Percentiles rank a stretch among this genome's conserved stretches.
phyloP scores from a whole-genome alignment of 78 protist genomes.

The Bodo saltans region DNA sequence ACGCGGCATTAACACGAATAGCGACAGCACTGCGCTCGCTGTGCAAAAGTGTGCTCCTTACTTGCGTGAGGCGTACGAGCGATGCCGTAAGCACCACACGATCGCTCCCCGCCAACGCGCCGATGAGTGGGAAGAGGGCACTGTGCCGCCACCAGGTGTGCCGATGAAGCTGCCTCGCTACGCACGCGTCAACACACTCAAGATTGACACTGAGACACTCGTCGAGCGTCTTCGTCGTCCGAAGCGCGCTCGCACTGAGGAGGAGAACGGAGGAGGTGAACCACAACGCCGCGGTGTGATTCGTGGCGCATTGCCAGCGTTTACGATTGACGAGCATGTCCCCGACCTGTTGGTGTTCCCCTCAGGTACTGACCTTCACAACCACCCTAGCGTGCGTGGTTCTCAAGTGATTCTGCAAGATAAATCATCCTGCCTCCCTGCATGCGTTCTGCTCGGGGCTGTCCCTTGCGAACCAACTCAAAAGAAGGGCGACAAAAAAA shows the following conservation, averaged over 20 bases:
- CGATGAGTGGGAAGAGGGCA: background rate
- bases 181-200: background rate
- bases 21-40: background rate
- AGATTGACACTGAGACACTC: background rate
- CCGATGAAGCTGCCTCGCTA: background rate
- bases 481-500: background rate
- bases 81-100: background rate
- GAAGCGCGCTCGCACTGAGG: background rate
- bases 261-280: too few relatives aligned
- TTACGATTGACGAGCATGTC: background rate
- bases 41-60: background rate
- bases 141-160: too few relatives aligned
- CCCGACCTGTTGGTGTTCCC: constrained; percentile 24
- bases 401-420: constrained; percentile 35
- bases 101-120: background rate
- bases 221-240: background rate
- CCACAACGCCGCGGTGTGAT: background rate
- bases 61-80: background rate
- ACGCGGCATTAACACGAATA: background rate
- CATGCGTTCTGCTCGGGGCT: background rate
- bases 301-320: too few relatives aligned
- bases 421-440: constrained; percentile 48
- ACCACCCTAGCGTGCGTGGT: background rate
- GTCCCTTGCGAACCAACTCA: background rate
- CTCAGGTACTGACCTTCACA: background rate